Conservation (phyloP, 345 rosid genomes). For the Brassica nigra region DNA sequence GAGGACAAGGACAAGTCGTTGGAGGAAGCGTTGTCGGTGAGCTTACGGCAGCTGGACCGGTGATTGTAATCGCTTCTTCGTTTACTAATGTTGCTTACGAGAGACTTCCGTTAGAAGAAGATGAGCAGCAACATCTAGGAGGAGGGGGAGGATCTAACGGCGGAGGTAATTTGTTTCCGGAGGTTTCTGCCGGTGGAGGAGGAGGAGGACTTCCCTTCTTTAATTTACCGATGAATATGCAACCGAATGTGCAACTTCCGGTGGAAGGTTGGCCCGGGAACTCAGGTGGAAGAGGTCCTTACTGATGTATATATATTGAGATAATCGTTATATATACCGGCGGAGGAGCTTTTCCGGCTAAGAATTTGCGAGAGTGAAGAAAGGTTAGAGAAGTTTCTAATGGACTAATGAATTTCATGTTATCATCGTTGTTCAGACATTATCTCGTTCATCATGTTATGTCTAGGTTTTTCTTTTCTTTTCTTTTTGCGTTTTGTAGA, state of each 20-base stretch:
- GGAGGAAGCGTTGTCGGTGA: slow-evolving; percentile 98
- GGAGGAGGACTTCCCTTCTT: slow-evolving; percentile 87
- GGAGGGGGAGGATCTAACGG: slow-evolving; percentile 41
- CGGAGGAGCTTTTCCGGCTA: slow-evolving; percentile 28
- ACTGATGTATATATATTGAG: slow-evolving; percentile 27
- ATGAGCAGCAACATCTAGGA: slow-evolving; percentile 59
- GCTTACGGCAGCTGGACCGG: slow-evolving; percentile 93
- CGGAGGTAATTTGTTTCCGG: slow-evolving; percentile 38
- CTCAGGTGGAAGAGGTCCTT: slow-evolving; percentile 63
- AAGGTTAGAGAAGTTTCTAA: slow-evolving; percentile 41
- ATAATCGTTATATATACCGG: slow-evolving; percentile 27
- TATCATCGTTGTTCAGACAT: slow-evolving; percentile 29
- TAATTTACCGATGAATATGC: slow-evolving; percentile 84
- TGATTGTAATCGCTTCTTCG: slow-evolving; percentile 89
- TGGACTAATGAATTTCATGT: slow-evolving; percentile 35
- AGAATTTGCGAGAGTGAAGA: slow-evolving; percentile 33
- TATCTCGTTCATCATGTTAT: slow-evolving; percentile 31
- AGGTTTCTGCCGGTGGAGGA: slow-evolving; percentile 37
- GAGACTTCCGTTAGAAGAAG: slow-evolving; percentile 92
- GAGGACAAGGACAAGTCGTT: slow-evolving; percentile 96
- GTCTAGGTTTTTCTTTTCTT: slow-evolving; percentile 19
- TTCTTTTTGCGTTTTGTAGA: slow-evolving; percentile 29
- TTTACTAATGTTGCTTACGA: slow-evolving; percentile 96
- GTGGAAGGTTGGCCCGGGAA: slow-evolving; percentile 91
- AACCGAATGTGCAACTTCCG: slow-evolving; percentile 64